Evolutionary conservation across 768 basidiomycete species (phyloP).

Genomic region (Phylloporus sp.): DNA sequence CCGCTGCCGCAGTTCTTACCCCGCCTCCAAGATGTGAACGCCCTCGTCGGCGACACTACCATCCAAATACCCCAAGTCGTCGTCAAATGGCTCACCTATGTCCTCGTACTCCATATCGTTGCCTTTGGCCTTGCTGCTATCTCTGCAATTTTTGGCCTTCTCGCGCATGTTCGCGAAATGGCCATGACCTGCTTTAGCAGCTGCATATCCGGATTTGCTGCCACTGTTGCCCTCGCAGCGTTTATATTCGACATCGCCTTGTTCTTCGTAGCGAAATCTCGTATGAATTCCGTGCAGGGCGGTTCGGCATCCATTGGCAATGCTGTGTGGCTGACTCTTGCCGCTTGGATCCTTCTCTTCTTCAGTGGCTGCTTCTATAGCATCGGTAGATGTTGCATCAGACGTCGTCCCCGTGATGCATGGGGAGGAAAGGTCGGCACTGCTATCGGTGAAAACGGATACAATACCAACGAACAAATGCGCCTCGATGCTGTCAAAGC

Average conservation of each 20-base stretch:
- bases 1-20: constrained; percentile 4
- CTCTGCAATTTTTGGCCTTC: constrained; percentile 76
- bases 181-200: constrained; percentile 82
- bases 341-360: constrained; percentile 81
- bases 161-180: constrained; percentile 86
- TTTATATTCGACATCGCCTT: constrained; percentile 91
- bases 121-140: constrained; percentile 72
- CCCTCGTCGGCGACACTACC: constrained; percentile 65
- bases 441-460: constrained; percentile 28
- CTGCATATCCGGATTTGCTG: constrained; percentile 77
- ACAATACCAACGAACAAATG: constrained; percentile 53
- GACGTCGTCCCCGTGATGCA: constrained; percentile 44
- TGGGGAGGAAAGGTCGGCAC: constrained; percentile 35
- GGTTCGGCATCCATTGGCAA: constrained; percentile 81
- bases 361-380: constrained; percentile 88
- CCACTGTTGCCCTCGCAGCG: constrained; percentile 72
- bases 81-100: constrained; percentile 95
- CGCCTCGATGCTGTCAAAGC: constrained; percentile 84
- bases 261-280: constrained; percentile 84
- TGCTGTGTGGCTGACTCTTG: constrained; percentile 88
- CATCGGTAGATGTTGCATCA: constrained; percentile 82
- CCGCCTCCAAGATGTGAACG: constrained; percentile 64
- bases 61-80: constrained; percentile 77
- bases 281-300: constrained; percentile 70
- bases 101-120: constrained; percentile 86